Percentiles rank a stretch among this genome's conserved stretches.
Evolutionary conservation across 2,329 filamentous ascomycete species (phyloP).

Genomic region (Atkinsonella hypoxylon): DNA sequence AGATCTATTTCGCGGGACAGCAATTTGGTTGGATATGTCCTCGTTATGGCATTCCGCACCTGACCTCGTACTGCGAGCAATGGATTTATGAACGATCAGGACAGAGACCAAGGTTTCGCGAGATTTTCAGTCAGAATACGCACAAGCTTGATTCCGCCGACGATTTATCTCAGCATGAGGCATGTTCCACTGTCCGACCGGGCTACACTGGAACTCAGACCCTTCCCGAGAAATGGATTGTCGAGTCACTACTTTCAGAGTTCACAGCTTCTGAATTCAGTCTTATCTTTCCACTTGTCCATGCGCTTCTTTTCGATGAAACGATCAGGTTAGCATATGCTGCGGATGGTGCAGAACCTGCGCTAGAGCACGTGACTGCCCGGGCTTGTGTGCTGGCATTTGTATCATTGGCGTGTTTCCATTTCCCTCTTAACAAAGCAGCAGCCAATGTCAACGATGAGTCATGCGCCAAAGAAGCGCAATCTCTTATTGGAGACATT

Average conservation of each 20-base stretch:
- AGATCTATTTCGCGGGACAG: constrained; percentile 34
- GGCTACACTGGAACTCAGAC: constrained; percentile 2
- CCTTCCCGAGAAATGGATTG: constrained; percentile 24
- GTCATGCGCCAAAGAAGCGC: constrained; percentile 26
- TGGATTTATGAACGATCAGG: constrained; percentile 37
- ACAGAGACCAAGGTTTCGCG: constrained; percentile 12
- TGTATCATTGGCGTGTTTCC: constrained; percentile 21
- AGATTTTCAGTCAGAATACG: neutral
- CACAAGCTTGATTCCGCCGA: too few species aligned
- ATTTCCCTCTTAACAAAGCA: constrained; percentile 11
- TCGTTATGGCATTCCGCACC: constrained; percentile 35
- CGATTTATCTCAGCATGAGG: neutral
- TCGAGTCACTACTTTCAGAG: constrained; percentile 13
- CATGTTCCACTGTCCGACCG: too few species aligned
- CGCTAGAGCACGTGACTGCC: constrained; percentile 20
- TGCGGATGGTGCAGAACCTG: constrained; percentile 7
- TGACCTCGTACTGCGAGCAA: constrained; percentile 32
- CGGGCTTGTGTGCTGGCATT: constrained; percentile 39
- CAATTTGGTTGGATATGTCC: constrained; percentile 34
- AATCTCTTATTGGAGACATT: constrained; percentile 28
- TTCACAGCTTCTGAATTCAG: constrained; percentile 24
- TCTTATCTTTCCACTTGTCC: constrained; percentile 36
- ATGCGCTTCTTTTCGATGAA: constrained; percentile 31
- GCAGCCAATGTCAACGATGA: constrained; percentile 26
- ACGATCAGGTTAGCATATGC: constrained; percentile 34